These are phyloP conservation scores for Nicotiana obtusifolia DNA, from an alignment of 257 asterid genomes.

Conservation along the genomic window DNA sequence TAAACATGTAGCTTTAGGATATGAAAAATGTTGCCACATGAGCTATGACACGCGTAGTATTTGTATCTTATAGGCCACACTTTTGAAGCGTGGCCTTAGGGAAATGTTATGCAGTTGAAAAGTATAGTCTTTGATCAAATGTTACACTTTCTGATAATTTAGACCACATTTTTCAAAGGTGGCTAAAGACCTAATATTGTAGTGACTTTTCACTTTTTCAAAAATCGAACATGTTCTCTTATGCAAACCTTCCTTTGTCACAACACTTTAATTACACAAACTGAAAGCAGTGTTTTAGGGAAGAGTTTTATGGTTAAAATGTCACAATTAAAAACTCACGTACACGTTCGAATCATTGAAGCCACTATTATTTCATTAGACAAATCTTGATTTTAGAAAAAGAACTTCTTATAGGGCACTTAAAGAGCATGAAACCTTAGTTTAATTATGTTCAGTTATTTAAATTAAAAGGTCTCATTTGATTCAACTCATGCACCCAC, in stretches of 20 bases:
- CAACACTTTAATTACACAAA: not conserved
- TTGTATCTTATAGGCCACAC: too few relatives aligned
- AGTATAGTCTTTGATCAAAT: too few relatives aligned
- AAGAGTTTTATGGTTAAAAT: not conserved
- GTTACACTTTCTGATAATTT: too few relatives aligned
- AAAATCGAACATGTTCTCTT: not conserved
- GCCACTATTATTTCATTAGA: too few relatives aligned
- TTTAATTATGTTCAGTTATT: not conserved
- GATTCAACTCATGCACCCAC: not conserved
- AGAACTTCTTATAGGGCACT: not conserved
- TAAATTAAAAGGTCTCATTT: not conserved
- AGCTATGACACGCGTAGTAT: too few relatives aligned
- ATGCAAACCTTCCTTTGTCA: not conserved
- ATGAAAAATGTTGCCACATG: too few relatives aligned
- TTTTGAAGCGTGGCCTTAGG: too few relatives aligned
- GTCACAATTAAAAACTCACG: not conserved
- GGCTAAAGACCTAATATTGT: too few relatives aligned
- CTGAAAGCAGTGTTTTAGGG: not conserved
- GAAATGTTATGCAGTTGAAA: too few relatives aligned
- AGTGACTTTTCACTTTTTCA: not conserved
- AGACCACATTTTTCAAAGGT: too few relatives aligned
- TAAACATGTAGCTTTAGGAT: too few relatives aligned
- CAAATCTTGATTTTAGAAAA: not conserved
- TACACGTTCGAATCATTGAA: not conserved
- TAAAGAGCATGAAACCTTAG: not conserved